Evolutionary conservation across 2,329 filamentous ascomycete species (phyloP), one percentile per base, ranked within the genome.

Genomic region (Claviceps sp.): DNA sequence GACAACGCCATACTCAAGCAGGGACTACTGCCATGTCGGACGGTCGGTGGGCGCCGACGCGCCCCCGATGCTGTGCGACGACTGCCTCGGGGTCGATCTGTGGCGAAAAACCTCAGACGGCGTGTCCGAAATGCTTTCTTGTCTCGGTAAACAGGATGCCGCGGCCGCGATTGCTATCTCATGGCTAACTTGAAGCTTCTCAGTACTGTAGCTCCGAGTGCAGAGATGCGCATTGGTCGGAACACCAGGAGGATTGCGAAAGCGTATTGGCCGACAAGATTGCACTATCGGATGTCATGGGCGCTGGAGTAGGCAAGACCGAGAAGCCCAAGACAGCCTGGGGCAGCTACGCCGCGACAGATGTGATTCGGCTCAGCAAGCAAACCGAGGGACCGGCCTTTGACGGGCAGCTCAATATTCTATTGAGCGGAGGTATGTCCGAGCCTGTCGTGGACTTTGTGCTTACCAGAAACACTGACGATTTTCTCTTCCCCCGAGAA

Each of bases 331-430:
- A 4, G 1, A 45, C 20, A 3, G 57, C 53, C 40, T 64, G 59
- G 60, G 48, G 49, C 34, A 50, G 46, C 3, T 57, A 59, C 14
- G 50, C 58, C 2, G 60, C 62, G 6, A 57, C 56, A 0, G 62
- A 65, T 50, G 43, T 64, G 2, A 38, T 65, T 24, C 58, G 60
- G n/a, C 37, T 65, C 2, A 54, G 55, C 11, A 58, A 57, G 40
- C 38, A 49, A 13, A 60, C 62, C 20, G 62, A 65, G 41, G 62
- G 62, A 2, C 30, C n/a, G 20, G 47, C 54, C 0, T 64, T 56
- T 34, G 52, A 58, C 5, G 58, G 56, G 2, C 1, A n/a, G 2
- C 52, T 65, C 8, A 24, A 54, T 4, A 41, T 64, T 16, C 54
- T 64, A 6, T 41, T 64, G 5, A 20, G 50, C 1, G 61, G 61